These are phyloP conservation scores for Aspergillus sparsus DNA, from an alignment of 495 filamentous ascomycete genomes.

Conservation along the genomic window DNA sequence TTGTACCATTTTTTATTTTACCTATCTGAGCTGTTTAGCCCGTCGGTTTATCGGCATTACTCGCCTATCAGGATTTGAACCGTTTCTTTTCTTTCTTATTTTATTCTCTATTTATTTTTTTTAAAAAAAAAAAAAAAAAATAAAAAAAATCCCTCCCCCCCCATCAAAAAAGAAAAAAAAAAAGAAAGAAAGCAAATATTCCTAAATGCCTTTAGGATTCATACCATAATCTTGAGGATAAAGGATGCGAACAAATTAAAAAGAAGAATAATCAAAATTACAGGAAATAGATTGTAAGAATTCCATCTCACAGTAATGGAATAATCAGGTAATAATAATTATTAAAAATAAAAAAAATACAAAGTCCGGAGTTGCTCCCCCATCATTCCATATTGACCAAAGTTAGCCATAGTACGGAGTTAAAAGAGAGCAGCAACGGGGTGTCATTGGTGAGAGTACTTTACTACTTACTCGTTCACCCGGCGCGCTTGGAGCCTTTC, in stretches of 20 bases:
- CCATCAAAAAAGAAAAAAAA: not conserved
- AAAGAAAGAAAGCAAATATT: not conserved
- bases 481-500: conserved; percentile 13
- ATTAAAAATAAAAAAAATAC: not conserved
- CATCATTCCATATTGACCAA: not conserved
- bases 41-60: conserved; percentile 23
- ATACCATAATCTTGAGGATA: too few species aligned
- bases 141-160: not conserved
- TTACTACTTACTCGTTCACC: not conserved
- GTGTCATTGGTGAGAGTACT: not conserved
- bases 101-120: not conserved
- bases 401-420: conserved; percentile 6
- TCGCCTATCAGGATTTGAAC: conserved; percentile 14
- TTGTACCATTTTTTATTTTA: not conserved
- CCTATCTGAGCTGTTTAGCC: conserved; percentile 9
- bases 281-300: not conserved
- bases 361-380: conserved; percentile 1
- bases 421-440: not conserved
- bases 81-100: too few species aligned
- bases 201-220: too few species aligned
- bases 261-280: not conserved
- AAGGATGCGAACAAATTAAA: not conserved
- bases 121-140: not conserved
- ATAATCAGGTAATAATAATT: not conserved
- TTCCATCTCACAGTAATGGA: too few species aligned